Conservation (phyloP, 768 basidiomycete genomes). For the Rhizopogon vinicolor region DNA sequence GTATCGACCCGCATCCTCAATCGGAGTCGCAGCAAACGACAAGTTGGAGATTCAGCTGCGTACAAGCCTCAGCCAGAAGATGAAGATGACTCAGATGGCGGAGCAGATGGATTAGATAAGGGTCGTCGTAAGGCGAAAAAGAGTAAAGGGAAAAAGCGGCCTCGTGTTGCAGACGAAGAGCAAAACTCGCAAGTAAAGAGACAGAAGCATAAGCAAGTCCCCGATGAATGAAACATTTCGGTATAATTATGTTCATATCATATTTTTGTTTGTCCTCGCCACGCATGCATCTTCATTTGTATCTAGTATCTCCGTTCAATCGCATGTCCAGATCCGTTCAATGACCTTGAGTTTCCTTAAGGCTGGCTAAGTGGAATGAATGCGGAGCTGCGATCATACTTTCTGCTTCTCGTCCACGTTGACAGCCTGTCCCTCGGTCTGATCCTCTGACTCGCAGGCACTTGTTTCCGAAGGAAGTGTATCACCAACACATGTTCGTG, state of each 20-base stretch:
- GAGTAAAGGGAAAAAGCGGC: constrained; percentile 3
- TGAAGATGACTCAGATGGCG: constrained; percentile 17
- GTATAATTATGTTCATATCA: constrained; percentile 2
- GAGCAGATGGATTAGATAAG: constrained; percentile 16
- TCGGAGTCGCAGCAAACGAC: constrained; percentile 21
- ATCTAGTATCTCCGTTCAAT: constrained; percentile 1
- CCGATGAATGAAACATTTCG: neutral
- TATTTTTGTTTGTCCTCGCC: neutral
- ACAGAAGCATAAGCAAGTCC: constrained; percentile 5
- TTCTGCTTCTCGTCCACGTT: neutral
- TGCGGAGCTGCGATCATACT: neutral
- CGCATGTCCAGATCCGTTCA: neutral
- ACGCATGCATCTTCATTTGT: neutral
- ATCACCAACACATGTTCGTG: neutral
- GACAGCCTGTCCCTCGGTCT: neutral
- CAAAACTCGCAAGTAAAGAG: neutral
- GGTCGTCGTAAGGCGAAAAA: constrained; percentile 5
- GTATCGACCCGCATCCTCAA: neutral
- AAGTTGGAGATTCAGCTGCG: constrained; percentile 29
- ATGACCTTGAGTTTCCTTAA: neutral
- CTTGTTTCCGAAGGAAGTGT: neutral
- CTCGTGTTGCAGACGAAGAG: constrained; percentile 1
- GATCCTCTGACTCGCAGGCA: neutral
- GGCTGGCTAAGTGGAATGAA: neutral
- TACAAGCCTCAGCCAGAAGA: constrained; percentile 32